phyloP scores from a whole-genome alignment of 2,329 filamentous ascomycete species.

The Capronia americana region DNA sequence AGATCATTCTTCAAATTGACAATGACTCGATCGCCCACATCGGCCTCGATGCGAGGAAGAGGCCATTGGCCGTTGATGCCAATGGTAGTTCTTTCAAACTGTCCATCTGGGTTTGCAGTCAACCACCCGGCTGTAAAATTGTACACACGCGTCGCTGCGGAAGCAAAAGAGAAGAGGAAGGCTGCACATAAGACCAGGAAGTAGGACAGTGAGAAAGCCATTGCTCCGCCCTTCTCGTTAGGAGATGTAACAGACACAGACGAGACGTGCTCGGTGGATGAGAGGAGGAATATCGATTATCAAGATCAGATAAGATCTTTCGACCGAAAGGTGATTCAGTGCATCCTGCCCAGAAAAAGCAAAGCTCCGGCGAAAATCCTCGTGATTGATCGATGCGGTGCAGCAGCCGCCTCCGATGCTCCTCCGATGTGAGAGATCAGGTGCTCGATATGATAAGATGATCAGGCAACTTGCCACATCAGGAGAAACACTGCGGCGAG shows the following conservation, averaged over 20 bases:
- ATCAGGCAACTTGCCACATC: slow-evolving; percentile 22
- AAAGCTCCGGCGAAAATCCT: slow-evolving; percentile 1
- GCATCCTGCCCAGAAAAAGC: background rate
- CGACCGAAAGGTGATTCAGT: background rate
- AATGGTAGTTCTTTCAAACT: slow-evolving; percentile 69
- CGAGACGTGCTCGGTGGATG: slow-evolving; percentile 14
- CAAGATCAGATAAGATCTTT: slow-evolving; percentile 35
- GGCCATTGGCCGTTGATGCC: slow-evolving; percentile 81
- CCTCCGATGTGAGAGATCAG: slow-evolving; percentile 20
- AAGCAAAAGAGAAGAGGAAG: slow-evolving; percentile 39
- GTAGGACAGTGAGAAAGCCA: slow-evolving; percentile 54
- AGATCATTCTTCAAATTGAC: slow-evolving; percentile 50
- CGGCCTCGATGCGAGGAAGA: slow-evolving; percentile 62
- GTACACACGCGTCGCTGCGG: slow-evolving; percentile 51
- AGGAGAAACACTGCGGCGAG: background rate
- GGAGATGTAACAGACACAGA: slow-evolving; percentile 5
- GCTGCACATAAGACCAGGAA: slow-evolving; percentile 48
- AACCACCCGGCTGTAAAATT: slow-evolving; percentile 77
- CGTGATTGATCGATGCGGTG: background rate
- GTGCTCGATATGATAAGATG: slow-evolving; percentile 31
- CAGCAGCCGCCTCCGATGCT: slow-evolving; percentile 21
- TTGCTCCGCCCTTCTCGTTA: slow-evolving; percentile 36
- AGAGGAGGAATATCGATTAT: slow-evolving; percentile 18
- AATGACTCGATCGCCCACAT: slow-evolving; percentile 47
- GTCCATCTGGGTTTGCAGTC: slow-evolving; percentile 72